Evolutionary conservation across 352 stramenopile genomes (phyloP).

Genomic region (Phytophthora brassicae): DNA sequence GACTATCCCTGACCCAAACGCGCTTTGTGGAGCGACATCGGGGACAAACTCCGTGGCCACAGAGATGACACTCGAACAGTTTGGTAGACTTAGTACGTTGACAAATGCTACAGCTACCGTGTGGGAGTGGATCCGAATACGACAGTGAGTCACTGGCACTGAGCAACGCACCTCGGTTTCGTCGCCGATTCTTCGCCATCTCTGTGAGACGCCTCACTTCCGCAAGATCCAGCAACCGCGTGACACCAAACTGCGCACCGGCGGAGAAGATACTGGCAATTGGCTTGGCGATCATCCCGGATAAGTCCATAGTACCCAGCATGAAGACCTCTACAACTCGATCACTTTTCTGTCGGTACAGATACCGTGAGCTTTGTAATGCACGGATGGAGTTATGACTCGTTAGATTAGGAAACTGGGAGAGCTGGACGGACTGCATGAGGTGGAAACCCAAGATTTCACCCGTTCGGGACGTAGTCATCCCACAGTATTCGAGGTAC

Average conservation of each 20-base stretch:
- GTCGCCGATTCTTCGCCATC: slow-evolving; percentile 30
- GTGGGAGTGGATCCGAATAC: slow-evolving; percentile 11
- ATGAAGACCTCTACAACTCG: slow-evolving; percentile 54
- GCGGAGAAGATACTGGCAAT: slow-evolving; percentile 40
- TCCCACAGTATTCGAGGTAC: slow-evolving; percentile 47
- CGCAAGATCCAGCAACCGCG: slow-evolving; percentile 44
- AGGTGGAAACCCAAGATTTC: slow-evolving; percentile 47
- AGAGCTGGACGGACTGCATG: slow-evolving; percentile 42
- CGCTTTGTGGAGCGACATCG: slow-evolving; percentile 37
- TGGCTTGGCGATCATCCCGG: slow-evolving; percentile 37
- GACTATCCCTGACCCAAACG: slow-evolving; percentile 39
- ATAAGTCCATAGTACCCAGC: slow-evolving; percentile 39
- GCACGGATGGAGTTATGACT: slow-evolving; percentile 45
- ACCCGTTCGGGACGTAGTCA: slow-evolving; percentile 32
- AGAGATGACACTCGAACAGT: slow-evolving; percentile 27
- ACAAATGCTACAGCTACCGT: slow-evolving; percentile 27
- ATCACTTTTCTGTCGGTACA: slow-evolving; percentile 56
- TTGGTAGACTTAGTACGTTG: slow-evolving; percentile 21
- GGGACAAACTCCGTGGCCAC: slow-evolving; percentile 29
- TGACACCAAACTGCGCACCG: slow-evolving; percentile 46
- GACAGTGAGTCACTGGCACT: slow-evolving; percentile 10
- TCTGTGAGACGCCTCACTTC: slow-evolving; percentile 48
- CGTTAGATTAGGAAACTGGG: slow-evolving; percentile 43
- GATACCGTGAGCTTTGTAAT: slow-evolving; percentile 45
- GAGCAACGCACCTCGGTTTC: slow-evolving; percentile 13